A percentile compares a stretch with the other conserved stretches of the same genome.
phyloP scores from a whole-genome alignment of 805 yeast genomes.

The Teunomyces tritomae region DNA sequence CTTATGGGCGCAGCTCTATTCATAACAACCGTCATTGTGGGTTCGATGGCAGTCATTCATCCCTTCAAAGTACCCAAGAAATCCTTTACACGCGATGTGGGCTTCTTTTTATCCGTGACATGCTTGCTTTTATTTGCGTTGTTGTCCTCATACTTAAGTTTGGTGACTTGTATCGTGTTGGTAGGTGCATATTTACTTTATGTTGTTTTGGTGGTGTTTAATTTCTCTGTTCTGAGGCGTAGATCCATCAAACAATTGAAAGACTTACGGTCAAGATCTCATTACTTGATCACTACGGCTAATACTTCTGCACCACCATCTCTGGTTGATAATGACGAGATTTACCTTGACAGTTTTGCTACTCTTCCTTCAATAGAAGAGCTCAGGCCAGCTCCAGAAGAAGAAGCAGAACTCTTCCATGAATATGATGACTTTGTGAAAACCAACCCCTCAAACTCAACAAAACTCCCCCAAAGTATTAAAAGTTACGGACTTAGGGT shows the following conservation, averaged over 20 bases:
- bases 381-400: conserved; percentile 6
- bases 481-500: conserved; percentile 35
- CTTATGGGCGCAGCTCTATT: conserved; percentile 88
- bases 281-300: conserved; percentile 7
- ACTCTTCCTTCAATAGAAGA: conserved; percentile 29
- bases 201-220: conserved; percentile 41
- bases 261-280: conserved; percentile 23
- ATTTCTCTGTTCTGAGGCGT: conserved; percentile 18
- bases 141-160: conserved; percentile 51
- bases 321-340: conserved; percentile 12
- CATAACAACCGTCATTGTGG: conserved; percentile 75
- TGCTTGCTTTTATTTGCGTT: conserved; percentile 51
- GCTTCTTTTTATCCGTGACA: conserved; percentile 53
- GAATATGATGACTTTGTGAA: conserved; percentile 9
- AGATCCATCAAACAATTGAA: conserved; percentile 12
- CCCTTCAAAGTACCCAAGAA: conserved; percentile 57
- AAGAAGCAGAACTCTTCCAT: conserved; percentile 1
- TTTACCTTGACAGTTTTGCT: conserved; percentile 19
- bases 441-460: not conserved
- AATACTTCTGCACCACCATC: not conserved
- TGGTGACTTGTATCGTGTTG: conserved; percentile 58
- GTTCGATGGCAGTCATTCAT: conserved; percentile 65
- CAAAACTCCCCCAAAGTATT: conserved; percentile 4
- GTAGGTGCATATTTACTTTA: conserved; percentile 55
- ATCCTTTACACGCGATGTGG: conserved; percentile 59